Conservation (phyloP, 2,329 filamentous ascomycete genomes). For the Calcarisporium arbuscula region DNA sequence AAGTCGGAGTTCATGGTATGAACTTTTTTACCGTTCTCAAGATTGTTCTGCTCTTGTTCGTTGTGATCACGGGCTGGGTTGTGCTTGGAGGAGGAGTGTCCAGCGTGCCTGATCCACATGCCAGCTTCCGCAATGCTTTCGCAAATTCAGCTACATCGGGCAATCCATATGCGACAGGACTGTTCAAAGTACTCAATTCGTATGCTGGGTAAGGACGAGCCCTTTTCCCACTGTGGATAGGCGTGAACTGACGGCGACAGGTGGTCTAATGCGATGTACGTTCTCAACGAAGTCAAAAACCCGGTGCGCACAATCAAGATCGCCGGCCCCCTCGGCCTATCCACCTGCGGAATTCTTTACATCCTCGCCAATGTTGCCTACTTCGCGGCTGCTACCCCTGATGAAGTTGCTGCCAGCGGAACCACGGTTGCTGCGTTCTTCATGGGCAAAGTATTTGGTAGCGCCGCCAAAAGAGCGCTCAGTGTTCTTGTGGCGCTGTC, state of each 20-base stretch:
- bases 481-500: conserved; percentile 12
- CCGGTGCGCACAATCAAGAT: conserved; percentile 13
- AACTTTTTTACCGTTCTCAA: conserved; percentile 14
- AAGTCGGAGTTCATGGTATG: conserved; percentile 12
- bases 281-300: conserved; percentile 12
- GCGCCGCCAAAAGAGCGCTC: conserved; percentile 10
- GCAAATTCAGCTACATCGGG: conserved; percentile 9
- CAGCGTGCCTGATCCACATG: conserved; percentile 9
- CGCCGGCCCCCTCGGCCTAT: conserved; percentile 11
- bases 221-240: background rate
- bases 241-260: conserved; percentile 2
- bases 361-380: conserved; percentile 13
- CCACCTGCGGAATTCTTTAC: conserved; percentile 11
- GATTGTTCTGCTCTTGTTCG: conserved; percentile 9
- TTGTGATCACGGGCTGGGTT: conserved; percentile 13
- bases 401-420: conserved; percentile 10
- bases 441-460: conserved; percentile 12
- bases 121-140: conserved; percentile 12
- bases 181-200: conserved; percentile 13
- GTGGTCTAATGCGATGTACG: conserved; percentile 13
- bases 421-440: conserved; percentile 14
- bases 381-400: conserved; percentile 11
- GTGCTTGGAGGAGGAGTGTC: conserved; percentile 12
- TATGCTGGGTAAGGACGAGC: conserved; percentile 10
- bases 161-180: conserved; percentile 11